Evolutionary conservation across 805 yeast genomes (phyloP), one percentile per base, ranked within the genome.

Genomic region (Starmerella bombi): DNA sequence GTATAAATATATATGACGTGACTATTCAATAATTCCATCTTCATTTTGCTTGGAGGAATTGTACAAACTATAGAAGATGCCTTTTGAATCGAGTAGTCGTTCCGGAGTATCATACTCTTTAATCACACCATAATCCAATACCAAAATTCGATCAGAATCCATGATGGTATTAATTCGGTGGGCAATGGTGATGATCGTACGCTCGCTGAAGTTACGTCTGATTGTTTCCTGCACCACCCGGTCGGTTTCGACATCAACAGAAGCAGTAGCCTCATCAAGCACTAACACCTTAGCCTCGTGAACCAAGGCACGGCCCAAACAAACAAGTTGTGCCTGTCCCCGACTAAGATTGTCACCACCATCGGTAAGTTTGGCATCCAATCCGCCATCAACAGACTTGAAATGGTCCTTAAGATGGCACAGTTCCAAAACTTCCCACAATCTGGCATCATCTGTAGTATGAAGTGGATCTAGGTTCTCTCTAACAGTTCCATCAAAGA

Each of bases 401-500:
- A 85, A 65, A 54, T 80, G 91, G 2, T 65, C 64, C 55, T 80
- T 78, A 63, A 85, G 66, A 56, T 83, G 93, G 1, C 94, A 74
- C 35, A 83, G 65, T 50, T 77, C 84, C 41, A 85, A 64, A 0
- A 79, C 91, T 32, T 67, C 65, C 94, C 93, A 84, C 19, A 85
- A 66, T 42, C 75, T 71, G 18, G 76, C 80, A 58, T 84, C 94
- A 4, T 71, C 61, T 53, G 71, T 74, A 37, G 63, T 65, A 17
- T 67, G 62, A 5, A 80, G 72, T 17, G 97, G 97, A 59, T 86
- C 97, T 51, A 86, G 66, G 58, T 85, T 85, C 42, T 83, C 81
- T 50, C 94, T 69, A 15, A 85, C 63, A 0, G 91, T 71, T 22
- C 95, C 95, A 61, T 81, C 83, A 57, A 85, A 79, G 6, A 82